Evolutionary conservation across 2,329 filamentous ascomycete genomes (phyloP).

Genomic region (Cadophora luteo-olivacea): DNA sequence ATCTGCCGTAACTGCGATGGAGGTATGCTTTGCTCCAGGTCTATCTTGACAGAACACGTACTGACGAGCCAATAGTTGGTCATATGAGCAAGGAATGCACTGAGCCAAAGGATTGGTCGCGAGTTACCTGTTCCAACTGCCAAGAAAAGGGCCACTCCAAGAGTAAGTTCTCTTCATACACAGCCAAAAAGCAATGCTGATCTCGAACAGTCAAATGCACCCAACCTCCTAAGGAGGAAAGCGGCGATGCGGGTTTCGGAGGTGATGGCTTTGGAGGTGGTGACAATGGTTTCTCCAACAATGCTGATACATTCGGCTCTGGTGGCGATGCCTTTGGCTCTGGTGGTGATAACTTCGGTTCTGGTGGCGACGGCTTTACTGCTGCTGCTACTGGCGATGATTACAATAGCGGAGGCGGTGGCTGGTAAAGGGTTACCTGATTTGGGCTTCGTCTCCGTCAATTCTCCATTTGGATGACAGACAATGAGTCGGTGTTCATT

Average conservation of each 20-base stretch:
- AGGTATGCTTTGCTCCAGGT: conserved; percentile 31
- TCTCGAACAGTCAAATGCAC: conserved; percentile 46
- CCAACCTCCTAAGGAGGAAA: conserved; percentile 40
- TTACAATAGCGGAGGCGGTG: conserved; percentile 1
- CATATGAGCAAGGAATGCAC: conserved; percentile 58
- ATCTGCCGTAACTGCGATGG: conserved; percentile 66
- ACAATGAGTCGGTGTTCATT: conserved; percentile 10
- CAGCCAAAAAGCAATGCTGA: conserved; percentile 39
- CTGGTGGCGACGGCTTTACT: conserved; percentile 1
- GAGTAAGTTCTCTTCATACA: conserved; percentile 9
- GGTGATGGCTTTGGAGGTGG: conserved; percentile 33
- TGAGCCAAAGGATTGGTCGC: conserved; percentile 49
- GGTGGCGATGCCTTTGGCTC: not conserved
- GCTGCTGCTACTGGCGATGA: conserved; percentile 9
- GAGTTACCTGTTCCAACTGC: conserved; percentile 66
- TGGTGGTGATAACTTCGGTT: not conserved
- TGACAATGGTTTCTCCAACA: conserved; percentile 21
- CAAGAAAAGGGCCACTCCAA: conserved; percentile 42
- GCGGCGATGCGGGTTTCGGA: conserved; percentile 36
- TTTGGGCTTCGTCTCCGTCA: conserved; percentile 4
- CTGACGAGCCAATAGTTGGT: conserved; percentile 57
- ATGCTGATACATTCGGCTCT: conserved; percentile 4
- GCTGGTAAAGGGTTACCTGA: conserved; percentile 7
- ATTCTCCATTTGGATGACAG: conserved; percentile 9
- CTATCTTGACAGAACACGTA: not conserved